phyloP scores from a whole-genome alignment of 768 basidiomycete species.

The Auricularia sp. region DNA sequence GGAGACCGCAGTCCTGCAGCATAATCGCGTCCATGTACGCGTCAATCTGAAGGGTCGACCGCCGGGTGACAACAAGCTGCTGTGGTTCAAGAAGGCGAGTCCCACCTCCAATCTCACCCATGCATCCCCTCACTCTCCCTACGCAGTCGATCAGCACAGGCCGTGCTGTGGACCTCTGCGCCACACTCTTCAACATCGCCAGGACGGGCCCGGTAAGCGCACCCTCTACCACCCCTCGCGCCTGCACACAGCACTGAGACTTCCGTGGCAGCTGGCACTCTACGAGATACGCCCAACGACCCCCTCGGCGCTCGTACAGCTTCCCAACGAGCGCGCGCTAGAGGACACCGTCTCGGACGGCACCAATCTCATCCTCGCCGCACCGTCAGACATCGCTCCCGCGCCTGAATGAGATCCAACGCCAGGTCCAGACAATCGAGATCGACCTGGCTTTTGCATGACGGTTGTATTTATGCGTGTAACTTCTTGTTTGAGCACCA shows the following conservation, averaged over 20 bases:
- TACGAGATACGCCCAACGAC: neutral
- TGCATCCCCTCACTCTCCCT: neutral
- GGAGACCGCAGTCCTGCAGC: conserved; percentile 36
- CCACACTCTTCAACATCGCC: neutral
- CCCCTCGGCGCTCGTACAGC: neutral
- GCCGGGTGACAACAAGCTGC: conserved; percentile 30
- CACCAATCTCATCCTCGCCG: neutral
- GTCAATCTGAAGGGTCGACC: conserved; percentile 25
- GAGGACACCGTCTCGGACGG: neutral
- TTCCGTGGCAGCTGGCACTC: neutral
- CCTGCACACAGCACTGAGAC: neutral
- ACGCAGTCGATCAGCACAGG: neutral
- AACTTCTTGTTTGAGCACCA: neutral
- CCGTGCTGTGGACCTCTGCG: neutral
- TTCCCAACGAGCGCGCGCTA: neutral
- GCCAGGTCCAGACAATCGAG: neutral
- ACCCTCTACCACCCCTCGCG: neutral
- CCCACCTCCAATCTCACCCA: neutral
- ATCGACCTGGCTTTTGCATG: neutral
- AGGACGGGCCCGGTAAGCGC: neutral
- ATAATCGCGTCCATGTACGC: conserved; percentile 50
- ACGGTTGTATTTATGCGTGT: neutral
- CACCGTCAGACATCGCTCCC: neutral
- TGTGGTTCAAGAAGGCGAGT: conserved; percentile 69
- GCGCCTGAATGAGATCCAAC: neutral